phyloP scores from a whole-genome alignment of 805 yeast genomes.

The Metschnikowia kofuensis region DNA sequence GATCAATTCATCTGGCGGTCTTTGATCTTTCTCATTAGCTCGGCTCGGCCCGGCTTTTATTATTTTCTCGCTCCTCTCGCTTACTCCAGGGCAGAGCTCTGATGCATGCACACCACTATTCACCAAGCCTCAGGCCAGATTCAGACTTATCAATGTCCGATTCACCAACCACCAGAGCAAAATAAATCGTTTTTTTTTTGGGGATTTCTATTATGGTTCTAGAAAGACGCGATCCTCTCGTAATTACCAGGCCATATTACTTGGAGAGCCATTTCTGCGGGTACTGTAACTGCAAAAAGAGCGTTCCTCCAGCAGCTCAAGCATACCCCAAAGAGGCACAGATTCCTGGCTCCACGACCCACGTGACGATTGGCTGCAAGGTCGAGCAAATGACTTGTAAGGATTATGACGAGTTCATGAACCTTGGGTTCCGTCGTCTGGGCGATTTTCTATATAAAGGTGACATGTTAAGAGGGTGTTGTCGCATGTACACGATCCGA shows the following conservation, averaged over 20 bases:
- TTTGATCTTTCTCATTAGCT: no score
- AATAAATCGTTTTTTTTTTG: not conserved
- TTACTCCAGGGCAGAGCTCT: no score
- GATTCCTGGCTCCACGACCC: conserved; percentile 18
- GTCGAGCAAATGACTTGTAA: conserved; percentile 45
- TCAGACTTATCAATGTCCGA: no score
- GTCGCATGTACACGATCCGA: conserved; percentile 76
- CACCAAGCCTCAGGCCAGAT: no score
- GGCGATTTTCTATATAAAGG: conserved; percentile 65
- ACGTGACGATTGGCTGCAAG: conserved; percentile 36
- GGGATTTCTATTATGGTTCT: not conserved
- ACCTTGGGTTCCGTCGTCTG: conserved; percentile 76
- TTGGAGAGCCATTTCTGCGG: conserved; percentile 57
- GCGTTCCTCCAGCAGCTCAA: conserved; percentile 11
- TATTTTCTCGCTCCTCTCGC: no score
- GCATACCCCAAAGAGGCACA: conserved; percentile 23
- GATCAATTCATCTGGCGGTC: no score
- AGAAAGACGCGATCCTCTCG: conserved; percentile 12
- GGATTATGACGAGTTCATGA: conserved; percentile 63
- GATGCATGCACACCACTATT: no score
- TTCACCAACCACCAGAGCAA: not conserved
- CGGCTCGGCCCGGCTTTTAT: no score
- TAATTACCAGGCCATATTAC: conserved; percentile 46
- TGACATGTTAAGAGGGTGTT: conserved; percentile 71
- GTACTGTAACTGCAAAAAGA: conserved; percentile 57